Base-by-base conservation (phyloP, 257 asterid genomes). In the Sherardia arvensis region DNA sequence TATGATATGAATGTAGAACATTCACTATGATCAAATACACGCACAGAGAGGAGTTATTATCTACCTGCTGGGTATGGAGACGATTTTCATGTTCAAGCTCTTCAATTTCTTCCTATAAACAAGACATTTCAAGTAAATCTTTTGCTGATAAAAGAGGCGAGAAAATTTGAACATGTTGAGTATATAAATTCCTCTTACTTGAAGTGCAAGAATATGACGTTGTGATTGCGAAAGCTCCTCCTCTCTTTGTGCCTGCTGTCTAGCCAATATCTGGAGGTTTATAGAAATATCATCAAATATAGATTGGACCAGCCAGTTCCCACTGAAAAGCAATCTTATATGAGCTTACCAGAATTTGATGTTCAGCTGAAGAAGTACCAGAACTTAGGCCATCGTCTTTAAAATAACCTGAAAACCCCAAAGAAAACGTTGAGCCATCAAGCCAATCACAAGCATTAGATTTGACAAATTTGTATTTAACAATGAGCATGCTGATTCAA, bases 211-310 rank as follows among this genome's bases (percentile, higher is more conserved):
- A 83, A 93, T 93, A 77, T 93, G 97, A 53, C 97, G 83, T 72
- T 93, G 99, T 2, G 97, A 87, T 62, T 93, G 99, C 63, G 92
- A 73, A 73, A 93, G 99, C 85, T 93, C 99, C 72, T 93, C 99
- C 77, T 93, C 99, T 80, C 99, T 79, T 77, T 93, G 99, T 68
- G 99, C 99, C 80, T 93, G 99, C 72, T 93, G 99, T 71, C 99
- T 87, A 40, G 97, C 99, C 87, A 93, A 85, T 69, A 90, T 82
- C 99, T 93, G 88, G 76, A 75, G 71, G 43, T 27, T 49, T 45
- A 49, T 71, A 51, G 59, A 73, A 70, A 30, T 60, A 64, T 66
- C 48, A 61, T 61, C 22, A 56, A 15, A 25, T 36, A 7, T 29
- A 68, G 18, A 53, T 43, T 64, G 70, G 8, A 54, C 34, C 29